Evolutionary conservation across 306 rosid species (phyloP).

Genomic region (Cajanus cajan): DNA sequence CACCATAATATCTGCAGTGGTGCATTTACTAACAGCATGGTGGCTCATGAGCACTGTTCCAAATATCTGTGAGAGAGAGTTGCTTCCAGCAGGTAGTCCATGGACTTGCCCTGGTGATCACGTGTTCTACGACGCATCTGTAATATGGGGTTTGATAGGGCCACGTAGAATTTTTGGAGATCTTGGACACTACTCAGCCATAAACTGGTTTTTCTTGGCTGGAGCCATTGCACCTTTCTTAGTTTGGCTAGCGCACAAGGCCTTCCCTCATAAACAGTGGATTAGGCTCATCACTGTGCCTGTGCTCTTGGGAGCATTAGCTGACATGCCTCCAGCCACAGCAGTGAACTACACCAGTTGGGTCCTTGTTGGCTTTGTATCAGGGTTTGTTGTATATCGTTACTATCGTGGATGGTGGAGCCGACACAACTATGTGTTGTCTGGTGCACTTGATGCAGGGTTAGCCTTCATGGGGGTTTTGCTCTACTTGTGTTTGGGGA

Average conservation of each 20-base stretch:
- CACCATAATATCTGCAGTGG: conserved; percentile 52
- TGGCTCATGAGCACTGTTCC: conserved; percentile 76
- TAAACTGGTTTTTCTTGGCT: conserved; percentile 78
- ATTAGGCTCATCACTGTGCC: conserved; percentile 66
- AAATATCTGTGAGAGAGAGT: conserved; percentile 55
- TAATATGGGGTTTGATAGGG: conserved; percentile 82
- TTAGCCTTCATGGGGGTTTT: conserved; percentile 87
- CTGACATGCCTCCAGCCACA: conserved; percentile 78
- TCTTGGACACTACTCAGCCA: conserved; percentile 66
- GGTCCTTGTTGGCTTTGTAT: conserved; percentile 69
- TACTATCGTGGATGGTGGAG: conserved; percentile 79
- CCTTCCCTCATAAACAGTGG: conserved; percentile 68
- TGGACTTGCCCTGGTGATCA: conserved; percentile 93
- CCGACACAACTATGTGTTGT: conserved; percentile 69
- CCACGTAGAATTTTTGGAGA: conserved; percentile 76
- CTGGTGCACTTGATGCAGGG: conserved; percentile 87
- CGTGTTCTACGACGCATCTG: conserved; percentile 87
- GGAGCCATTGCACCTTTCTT: conserved; percentile 74
- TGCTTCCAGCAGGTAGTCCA: conserved; percentile 71
- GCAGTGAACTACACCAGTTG: conserved; percentile 75
- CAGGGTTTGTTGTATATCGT: conserved; percentile 65
- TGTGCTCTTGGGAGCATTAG: conserved; percentile 56
- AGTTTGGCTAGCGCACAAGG: conserved; percentile 79
- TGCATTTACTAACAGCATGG: conserved; percentile 80
- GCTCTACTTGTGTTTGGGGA: conserved; percentile 62